Evolutionary conservation across 176 grass and related monocot species (phyloP), one percentile per base, ranked within the genome.

Genomic region (Zea mays): DNA sequence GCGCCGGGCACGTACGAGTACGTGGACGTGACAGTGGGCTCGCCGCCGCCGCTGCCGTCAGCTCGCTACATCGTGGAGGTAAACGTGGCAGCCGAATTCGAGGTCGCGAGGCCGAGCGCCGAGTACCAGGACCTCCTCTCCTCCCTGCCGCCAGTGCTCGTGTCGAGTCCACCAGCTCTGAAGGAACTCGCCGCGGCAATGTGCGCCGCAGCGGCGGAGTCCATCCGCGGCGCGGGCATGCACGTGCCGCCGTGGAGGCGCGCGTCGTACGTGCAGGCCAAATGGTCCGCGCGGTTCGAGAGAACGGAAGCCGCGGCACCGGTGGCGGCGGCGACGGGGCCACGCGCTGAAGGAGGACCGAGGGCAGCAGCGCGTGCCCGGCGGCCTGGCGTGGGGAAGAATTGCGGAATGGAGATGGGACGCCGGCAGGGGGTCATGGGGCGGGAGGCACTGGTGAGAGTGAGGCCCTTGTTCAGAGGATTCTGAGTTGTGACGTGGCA

Each of bases 221-320:
- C 89, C 27, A 92, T 97, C 38, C 84, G 74, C 4, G 80, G 82
- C 67, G 84, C 91, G 0, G 80, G 85, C 71, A 86, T 97, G 91
- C 91, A 92, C 74, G 76, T 94, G 39, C 82, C 89, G 33, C 95
- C 94, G 49, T 97, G 94, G 94, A 82, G 94, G 70, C 85, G 85
- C 42, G 67, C 67, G 68, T 36, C 48, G 52, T 97, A 97, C 78
- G 84, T 92, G 33, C 85, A 84, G 64, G 80, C 87, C 16, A 97
- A 97, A 79, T 97, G 94, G 94, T 89, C 88, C 33, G 36, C 58
- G 36, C 69, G 46, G 35, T 82, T 84, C 78, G 65, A 49, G 76
- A 84, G 89, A 9, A 60, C 41, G 5, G 35, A 5, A 0, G 6
- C 4, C 27, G 51, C 15, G 8, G 10, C 9, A 4, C 13, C 35